Evolutionary conservation across 345 rosid genomes (phyloP).

Genomic region (Bruguiera parviflora): DNA sequence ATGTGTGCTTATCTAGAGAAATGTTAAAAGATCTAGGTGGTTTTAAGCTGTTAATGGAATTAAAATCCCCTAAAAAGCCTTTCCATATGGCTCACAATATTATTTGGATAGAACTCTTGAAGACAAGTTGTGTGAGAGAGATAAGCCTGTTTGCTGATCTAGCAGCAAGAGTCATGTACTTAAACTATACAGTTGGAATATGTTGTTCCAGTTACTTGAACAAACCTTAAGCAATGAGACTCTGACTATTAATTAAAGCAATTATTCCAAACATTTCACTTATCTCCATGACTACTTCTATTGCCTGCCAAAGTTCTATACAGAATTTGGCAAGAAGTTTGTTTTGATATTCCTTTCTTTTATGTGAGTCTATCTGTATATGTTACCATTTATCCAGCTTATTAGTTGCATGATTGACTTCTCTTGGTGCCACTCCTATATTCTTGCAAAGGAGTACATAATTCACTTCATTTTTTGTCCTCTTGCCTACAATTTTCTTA

Average conservation of each 20-base stretch:
- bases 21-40: too few species aligned
- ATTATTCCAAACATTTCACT: too few species aligned
- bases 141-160: background rate
- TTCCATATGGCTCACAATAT: background rate
- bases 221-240: too few species aligned
- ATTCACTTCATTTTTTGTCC: background rate
- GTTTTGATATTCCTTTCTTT: too few species aligned
- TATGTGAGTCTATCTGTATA: too few species aligned
- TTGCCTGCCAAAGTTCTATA: too few species aligned
- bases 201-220: too few species aligned
- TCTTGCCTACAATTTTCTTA: background rate
- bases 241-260: too few species aligned
- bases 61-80: background rate
- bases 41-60: background rate
- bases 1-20: background rate
- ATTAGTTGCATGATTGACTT: background rate
- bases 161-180: background rate
- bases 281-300: too few species aligned
- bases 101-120: background rate
- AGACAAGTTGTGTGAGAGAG: background rate
- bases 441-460: background rate
- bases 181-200: too few species aligned
- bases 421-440: background rate
- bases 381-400: too few species aligned
- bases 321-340: too few species aligned